Evolutionary conservation across 345 rosid genomes (phyloP).

Genomic region (Salix arbutifolia): DNA sequence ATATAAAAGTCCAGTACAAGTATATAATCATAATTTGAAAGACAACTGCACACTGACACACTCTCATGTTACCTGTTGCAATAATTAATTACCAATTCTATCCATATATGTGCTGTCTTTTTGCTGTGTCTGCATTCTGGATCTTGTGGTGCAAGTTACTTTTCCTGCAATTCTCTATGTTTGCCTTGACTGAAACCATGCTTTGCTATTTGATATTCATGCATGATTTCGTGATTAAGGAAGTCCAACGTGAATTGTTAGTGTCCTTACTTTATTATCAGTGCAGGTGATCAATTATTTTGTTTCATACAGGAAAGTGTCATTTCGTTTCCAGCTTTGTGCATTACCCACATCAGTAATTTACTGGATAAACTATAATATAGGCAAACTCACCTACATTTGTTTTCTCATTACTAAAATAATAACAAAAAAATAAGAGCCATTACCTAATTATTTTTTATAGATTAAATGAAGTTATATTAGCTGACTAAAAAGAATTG

Average conservation of each 20-base stretch:
- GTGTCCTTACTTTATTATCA: not conserved
- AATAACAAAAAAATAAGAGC: not conserved
- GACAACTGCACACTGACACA: not conserved
- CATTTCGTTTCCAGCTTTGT: not conserved
- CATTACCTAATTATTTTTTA: not conserved
- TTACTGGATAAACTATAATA: not conserved
- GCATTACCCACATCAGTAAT: not conserved
- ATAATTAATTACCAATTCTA: not conserved
- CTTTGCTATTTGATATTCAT: not conserved
- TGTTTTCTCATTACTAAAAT: not conserved
- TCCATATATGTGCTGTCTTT: not conserved
- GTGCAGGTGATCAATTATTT: not conserved
- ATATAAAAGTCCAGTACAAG: not conserved
- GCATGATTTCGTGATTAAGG: not conserved
- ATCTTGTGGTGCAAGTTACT: not conserved
- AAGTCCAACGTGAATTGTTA: not conserved
- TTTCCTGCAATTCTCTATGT: not conserved
- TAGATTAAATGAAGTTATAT: not conserved
- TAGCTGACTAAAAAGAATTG: not conserved
- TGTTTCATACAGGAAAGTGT: not conserved
- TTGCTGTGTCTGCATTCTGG: not conserved
- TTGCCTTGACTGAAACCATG: not conserved
- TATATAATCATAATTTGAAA: not conserved
- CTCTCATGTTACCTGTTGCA: not conserved
- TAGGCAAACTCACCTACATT: not conserved